Evolutionary conservation across 1,284 basidiomycete genomes (phyloP).

Genomic region (Pseudozyma pruni): DNA sequence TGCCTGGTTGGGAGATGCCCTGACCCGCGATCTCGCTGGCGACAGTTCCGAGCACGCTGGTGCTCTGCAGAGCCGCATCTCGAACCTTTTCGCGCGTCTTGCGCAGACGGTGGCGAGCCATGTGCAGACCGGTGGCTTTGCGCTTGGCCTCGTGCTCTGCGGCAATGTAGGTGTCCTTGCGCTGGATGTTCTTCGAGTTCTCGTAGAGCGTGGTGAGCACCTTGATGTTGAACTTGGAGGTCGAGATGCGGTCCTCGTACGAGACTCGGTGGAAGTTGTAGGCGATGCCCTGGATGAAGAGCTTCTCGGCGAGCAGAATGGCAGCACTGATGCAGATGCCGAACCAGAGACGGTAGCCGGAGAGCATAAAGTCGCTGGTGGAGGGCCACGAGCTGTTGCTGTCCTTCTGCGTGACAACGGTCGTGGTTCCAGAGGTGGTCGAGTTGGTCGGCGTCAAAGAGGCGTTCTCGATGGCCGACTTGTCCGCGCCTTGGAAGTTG

Average conservation of each 20-base stretch:
- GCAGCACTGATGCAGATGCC: slow-evolving; percentile 78
- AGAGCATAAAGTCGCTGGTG: slow-evolving; percentile 68
- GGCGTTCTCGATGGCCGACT: slow-evolving; percentile 27
- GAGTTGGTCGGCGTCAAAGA: slow-evolving; percentile 42
- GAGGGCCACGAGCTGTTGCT: slow-evolving; percentile 39
- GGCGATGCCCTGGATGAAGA: slow-evolving; percentile 77
- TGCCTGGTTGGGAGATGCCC: slow-evolving; percentile 75
- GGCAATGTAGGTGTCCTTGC: slow-evolving; percentile 46
- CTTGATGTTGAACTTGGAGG: slow-evolving; percentile 83
- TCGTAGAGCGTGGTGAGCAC: slow-evolving; percentile 81
- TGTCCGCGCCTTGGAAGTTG: slow-evolving; percentile 58
- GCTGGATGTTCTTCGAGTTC: slow-evolving; percentile 72
- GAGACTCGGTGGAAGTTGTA: slow-evolving; percentile 86
- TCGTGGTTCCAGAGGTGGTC: slow-evolving; percentile 32
- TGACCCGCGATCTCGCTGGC: slow-evolving; percentile 73
- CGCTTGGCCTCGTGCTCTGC: slow-evolving; percentile 49
- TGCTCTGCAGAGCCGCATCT: slow-evolving; percentile 69
- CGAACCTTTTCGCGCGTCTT: slow-evolving; percentile 48
- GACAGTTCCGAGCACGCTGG: slow-evolving; percentile 69
- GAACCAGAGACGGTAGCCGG: slow-evolving; percentile 70
- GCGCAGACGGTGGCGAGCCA: slow-evolving; percentile 27
- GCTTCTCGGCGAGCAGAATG: slow-evolving; percentile 83
- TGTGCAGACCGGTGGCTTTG: slow-evolving; percentile 39
- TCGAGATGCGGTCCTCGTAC: slow-evolving; percentile 84
- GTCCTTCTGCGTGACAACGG: slow-evolving; percentile 13